Evolutionary conservation across 2,329 filamentous ascomycete genomes (phyloP), one percentile per base, ranked within the genome.

Genomic region (Penicillium sp.): DNA sequence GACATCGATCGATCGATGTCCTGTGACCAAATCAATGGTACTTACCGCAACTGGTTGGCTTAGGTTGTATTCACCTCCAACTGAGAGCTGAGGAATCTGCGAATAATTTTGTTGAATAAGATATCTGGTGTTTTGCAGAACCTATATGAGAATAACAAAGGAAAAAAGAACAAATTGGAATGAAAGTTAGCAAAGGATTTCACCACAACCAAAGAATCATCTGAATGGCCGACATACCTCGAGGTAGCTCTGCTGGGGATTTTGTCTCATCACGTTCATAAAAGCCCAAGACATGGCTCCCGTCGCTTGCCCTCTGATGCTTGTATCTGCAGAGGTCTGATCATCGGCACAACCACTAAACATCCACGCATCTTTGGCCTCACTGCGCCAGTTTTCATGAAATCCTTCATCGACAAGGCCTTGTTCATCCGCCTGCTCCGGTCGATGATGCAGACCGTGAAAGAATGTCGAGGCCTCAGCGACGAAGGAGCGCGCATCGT

Each of bases 261-360:
- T 57, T 18, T 54, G 23, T n/a, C 56, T 54, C 56, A 57, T 57
- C 45, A 54, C 56, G 20, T 48, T 57, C n/a, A 57, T 53, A 30
- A 57, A 57, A 24, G 56, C 56, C 56, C 56, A 57, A 24, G 56
- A 57, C 56, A 57, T 57, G 9, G 56, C 56, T 60, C 65, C 66
- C 23, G 65, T 65, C 51, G 65, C 64, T 47, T 69, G 65, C 0
- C 78, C 78, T 12, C 68, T 63, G 40, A 81, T 81, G 18, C 65
- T 69, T 12, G 77, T 77, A 68, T 79, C 77, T 18, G 79, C 79
- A 52, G 70, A 75, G 1, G 79, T 81, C 65, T 81, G 78, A 48
- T 81, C 77, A 62, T 81, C 79, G 49, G 72, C 69, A 58, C 79
- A 81, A 2, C 79, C 79, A 33, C 66, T 71, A 53, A 79, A 79